phyloP scores from a whole-genome alignment of 108 stramenopile genomes.

The Stephanodiscus triporus region DNA sequence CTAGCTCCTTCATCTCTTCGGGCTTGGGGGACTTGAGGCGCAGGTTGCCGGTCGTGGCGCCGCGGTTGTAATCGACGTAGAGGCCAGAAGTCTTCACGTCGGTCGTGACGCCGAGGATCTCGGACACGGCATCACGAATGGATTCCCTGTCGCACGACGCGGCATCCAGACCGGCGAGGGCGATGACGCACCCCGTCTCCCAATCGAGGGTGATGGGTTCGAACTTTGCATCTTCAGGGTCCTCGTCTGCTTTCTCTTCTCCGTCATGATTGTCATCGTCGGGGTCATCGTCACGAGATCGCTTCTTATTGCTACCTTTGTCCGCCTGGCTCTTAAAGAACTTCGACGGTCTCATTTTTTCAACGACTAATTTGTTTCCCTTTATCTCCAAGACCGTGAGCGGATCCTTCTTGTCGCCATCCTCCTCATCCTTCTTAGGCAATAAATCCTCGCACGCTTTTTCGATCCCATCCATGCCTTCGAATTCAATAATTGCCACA shows the following conservation, averaged over 20 bases:
- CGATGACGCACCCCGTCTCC: conserved; percentile 84
- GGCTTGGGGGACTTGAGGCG: conserved; percentile 66
- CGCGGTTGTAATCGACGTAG: conserved; percentile 85
- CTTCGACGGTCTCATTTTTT: conserved; percentile 38
- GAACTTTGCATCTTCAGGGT: conserved; percentile 43
- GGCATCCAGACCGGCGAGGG: conserved; percentile 63
- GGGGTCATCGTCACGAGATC: conserved; percentile 11
- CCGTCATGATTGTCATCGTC: conserved; percentile 25
- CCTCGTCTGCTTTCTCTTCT: conserved; percentile 36
- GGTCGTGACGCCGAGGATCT: conserved; percentile 54
- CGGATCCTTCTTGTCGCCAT: conserved; percentile 10
- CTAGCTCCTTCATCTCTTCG: conserved; percentile 60
- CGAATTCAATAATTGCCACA: conserved; percentile 86
- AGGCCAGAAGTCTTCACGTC: conserved; percentile 76
- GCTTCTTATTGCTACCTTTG: conserved; percentile 11
- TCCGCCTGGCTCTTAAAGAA: conserved; percentile 1
- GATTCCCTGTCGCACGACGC: conserved; percentile 79
- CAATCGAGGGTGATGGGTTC: conserved; percentile 63
- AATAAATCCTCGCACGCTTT: conserved; percentile 81
- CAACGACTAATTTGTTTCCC: conserved; percentile 39
- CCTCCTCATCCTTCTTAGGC: conserved; percentile 26
- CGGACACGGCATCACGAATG: conserved; percentile 64
- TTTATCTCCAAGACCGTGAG: conserved; percentile 43
- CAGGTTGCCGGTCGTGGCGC: conserved; percentile 68
- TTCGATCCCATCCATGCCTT: conserved; percentile 65